Evolutionary conservation across 306 rosid species (phyloP), one percentile per base, ranked within the genome.

Genomic region (Argentina anserina): DNA sequence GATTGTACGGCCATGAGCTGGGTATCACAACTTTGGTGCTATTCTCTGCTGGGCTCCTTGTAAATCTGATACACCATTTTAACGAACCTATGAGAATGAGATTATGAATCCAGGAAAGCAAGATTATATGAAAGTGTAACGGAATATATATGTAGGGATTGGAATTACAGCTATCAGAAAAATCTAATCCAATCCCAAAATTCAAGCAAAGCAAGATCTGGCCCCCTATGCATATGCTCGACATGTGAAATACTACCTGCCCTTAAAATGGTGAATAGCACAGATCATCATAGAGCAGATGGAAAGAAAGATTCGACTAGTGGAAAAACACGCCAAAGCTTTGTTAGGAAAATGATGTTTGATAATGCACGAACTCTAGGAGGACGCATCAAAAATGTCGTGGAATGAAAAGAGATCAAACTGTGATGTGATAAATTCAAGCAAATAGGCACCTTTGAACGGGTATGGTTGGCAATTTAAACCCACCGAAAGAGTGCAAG

Each of bases 311-410:
- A 65, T 78, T 74, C 65, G 65, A 80, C 42, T 39, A 66, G 41
- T 17, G 70, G 21, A 75, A 25, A n/a, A n/a, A n/a, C n/a, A 61
- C 40, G 75, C 64, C 23, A 42, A 62, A 74, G 74, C 26, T 59
- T 80, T 67, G 60, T 69, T 73, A 64, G 66, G 89, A 90, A 84
- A 87, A 84, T 65, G 90, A 90, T 76, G 96, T 79, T 80, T 63
- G 71, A 67, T 74, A 73, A 78, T 67, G 67, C 70, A 61, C 21
- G 18, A 59, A 5, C 39, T 58, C 75, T 73, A 79, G 60, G 50
- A 59, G 36, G 76, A 71, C 0, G 71, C 75, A 67, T 68, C 46
- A 68, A 62, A 56, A 40, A 39, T 41, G 13, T 72, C 47, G 15
- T 45, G 69, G 71, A 43, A 37, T 13, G 47, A 41, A 45, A 33